Evolutionary conservation across 257 asterid species (phyloP), one percentile per base, ranked within the genome.

Genomic region (Solanum medicagineum): DNA sequence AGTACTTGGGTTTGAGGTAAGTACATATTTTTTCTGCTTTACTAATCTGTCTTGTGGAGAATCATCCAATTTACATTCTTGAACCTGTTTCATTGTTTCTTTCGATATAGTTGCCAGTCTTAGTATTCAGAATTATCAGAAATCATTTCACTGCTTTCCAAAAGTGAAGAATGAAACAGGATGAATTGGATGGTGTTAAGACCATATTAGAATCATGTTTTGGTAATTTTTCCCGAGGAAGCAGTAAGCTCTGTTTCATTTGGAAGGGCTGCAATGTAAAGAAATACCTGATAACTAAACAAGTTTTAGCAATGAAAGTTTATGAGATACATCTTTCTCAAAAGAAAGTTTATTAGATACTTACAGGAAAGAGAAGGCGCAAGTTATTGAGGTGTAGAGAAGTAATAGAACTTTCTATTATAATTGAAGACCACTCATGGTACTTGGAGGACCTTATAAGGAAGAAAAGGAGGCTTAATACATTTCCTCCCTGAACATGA

Each of bases 1-100:
- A 8, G 95, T 96, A 29, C 88, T 95, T 47, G 97, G 97, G 83
- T 96, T 96, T 86, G 98, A 96, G 98, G 99, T 94, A 88, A 85
- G 87, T 88, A 83, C 24, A 73, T 47, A 45, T 75, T 68, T 22
- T 69, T 20, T 63, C 81, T 51, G 26, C 69, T 9, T 53, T 79
- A 53, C 19, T 16, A 9, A 79, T 26, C 13, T 77, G 47, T 54
- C 83, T 53, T 26, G 63, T 77, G 83, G 47, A 8, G 47, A 77
- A 24, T 19, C 47, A 75, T 26, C n/a, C 20, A 74, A 75, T 49
- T 49, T 49, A 75, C 15, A 12, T 49, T 75, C 60, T 24, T 22
- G 22, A 0, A 7, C 74, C 6, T 29, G 47, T 66, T 66, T 26
- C 5, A 3, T 47, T 10, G 44, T 77, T 53, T 53, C 47, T 51